Conservation (phyloP, 352 stramenopile genomes). For the Globisporangium cylindrosporum region DNA sequence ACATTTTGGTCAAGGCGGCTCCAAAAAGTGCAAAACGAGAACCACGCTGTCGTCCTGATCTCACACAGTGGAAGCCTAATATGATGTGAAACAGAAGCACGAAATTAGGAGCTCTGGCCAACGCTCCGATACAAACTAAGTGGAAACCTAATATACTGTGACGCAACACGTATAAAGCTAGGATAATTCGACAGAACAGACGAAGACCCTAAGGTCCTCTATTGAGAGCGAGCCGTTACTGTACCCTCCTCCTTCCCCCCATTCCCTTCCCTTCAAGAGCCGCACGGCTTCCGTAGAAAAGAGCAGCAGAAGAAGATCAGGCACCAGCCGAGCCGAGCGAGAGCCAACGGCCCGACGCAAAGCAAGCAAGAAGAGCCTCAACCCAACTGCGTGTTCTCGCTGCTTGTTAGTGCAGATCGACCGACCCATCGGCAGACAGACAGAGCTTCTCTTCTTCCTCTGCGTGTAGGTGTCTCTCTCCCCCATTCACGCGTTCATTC, state of each 20-base stretch:
- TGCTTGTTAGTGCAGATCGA: neutral
- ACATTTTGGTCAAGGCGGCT: neutral
- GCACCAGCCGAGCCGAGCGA: neutral
- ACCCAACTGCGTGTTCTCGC: neutral
- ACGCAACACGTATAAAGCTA: neutral
- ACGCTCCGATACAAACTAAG: neutral
- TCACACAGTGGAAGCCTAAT: neutral
- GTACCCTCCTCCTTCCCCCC: neutral
- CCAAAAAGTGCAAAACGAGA: neutral
- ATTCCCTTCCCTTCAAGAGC: neutral
- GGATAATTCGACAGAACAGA: slow-evolving; percentile 3
- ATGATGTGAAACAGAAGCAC: neutral
- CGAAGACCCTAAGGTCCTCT: neutral
- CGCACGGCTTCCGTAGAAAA: neutral
- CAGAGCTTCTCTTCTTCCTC: neutral
- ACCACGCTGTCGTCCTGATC: neutral
- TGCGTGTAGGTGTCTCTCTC: slow-evolving; percentile 3
- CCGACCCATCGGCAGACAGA: neutral
- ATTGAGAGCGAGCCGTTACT: neutral
- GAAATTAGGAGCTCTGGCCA: neutral
- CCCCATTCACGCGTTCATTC: neutral
- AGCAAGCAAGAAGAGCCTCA: neutral
- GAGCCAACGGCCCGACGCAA: neutral
- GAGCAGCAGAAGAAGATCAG: neutral
- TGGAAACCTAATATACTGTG: neutral